Conservation (phyloP, 257 asterid species). For the Forsythia suspensa region DNA sequence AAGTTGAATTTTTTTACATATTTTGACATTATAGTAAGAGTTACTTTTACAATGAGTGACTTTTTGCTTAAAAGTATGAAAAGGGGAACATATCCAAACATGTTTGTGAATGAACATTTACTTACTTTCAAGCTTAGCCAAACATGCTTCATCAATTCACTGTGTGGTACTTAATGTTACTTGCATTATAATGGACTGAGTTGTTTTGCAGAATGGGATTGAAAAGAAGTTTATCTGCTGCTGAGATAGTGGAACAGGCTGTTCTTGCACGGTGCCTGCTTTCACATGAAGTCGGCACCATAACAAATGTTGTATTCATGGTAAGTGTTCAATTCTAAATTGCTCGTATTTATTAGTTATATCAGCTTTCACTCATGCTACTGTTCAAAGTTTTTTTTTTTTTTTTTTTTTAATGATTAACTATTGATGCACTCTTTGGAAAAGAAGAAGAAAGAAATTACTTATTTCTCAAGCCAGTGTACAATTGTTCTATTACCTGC, state of each 20-base stretch:
- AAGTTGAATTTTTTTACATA: neutral
- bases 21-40: neutral
- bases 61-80: no score
- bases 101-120: neutral
- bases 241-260: constrained; percentile 99
- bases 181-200: constrained; percentile 11
- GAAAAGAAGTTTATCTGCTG: constrained; percentile 74
- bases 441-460: no score
- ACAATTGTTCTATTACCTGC: no score
- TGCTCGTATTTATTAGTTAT: constrained; percentile 10
- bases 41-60: no score
- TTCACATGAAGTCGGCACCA: constrained; percentile 69
- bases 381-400: no score
- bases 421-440: neutral
- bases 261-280: constrained; percentile 80
- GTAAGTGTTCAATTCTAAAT: constrained; percentile 32
- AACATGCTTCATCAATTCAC: neutral
- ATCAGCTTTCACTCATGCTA: neutral
- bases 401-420: no score
- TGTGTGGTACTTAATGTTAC: neutral
- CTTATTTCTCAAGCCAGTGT: neutral
- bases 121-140: neutral
- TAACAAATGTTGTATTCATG: constrained; percentile 95
- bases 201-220: constrained; percentile 85
- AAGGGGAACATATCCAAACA: neutral